Evolutionary conservation across 352 stramenopile genomes (phyloP).

Genomic region (Pythium diclinum): DNA sequence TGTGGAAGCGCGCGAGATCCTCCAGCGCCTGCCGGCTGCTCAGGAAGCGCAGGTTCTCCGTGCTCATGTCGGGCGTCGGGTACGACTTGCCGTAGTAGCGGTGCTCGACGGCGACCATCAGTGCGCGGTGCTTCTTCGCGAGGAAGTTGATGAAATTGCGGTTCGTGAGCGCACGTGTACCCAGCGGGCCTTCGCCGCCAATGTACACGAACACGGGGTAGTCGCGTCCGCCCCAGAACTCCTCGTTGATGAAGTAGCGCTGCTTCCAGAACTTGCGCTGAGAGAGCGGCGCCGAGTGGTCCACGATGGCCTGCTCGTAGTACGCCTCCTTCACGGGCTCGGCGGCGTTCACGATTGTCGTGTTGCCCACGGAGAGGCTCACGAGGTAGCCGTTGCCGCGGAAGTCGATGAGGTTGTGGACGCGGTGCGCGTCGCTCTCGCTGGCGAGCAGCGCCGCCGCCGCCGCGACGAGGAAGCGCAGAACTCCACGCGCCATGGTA

Average conservation of each 20-base stretch:
- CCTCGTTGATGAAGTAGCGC: constrained; percentile 89
- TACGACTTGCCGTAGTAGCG: constrained; percentile 95
- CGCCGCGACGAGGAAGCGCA: constrained; percentile 6
- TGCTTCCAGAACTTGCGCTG: constrained; percentile 75
- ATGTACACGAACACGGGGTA: constrained; percentile 90
- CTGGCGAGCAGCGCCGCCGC: constrained; percentile 11
- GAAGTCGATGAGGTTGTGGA: constrained; percentile 64
- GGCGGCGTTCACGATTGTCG: constrained; percentile 24
- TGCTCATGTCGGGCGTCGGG: constrained; percentile 76
- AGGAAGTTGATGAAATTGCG: constrained; percentile 76
- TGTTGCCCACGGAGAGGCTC: constrained; percentile 37
- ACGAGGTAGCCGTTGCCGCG: constrained; percentile 67
- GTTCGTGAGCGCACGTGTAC: constrained; percentile 57
- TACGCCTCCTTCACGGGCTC: constrained; percentile 48
- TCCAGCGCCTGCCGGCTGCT: constrained; percentile 87
- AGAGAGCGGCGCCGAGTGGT: constrained; percentile 67
- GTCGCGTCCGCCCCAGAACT: constrained; percentile 74
- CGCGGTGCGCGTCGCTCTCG: constrained; percentile 20
- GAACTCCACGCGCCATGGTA: constrained; percentile 15
- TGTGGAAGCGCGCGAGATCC: constrained; percentile 90
- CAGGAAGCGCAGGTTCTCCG: constrained; percentile 84
- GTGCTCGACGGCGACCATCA: constrained; percentile 92
- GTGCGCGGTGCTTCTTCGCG: constrained; percentile 66
- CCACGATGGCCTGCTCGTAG: constrained; percentile 57
- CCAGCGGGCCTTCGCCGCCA: constrained; percentile 66